phyloP scores from a whole-genome alignment of 2,329 filamentous ascomycete genomes.

The Bipolaris cookei region DNA sequence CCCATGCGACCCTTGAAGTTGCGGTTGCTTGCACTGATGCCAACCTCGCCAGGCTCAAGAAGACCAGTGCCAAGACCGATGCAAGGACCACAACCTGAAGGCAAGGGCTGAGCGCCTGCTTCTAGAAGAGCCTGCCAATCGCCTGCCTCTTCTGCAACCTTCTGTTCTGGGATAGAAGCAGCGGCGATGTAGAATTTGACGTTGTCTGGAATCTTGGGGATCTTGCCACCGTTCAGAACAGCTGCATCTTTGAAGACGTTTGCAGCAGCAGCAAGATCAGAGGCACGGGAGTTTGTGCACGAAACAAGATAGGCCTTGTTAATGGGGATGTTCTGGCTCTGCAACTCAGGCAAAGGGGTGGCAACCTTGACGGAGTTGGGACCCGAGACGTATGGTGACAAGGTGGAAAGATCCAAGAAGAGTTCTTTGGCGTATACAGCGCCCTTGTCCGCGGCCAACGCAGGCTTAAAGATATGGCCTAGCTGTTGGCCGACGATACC shows the following conservation, averaged over 20 bases:
- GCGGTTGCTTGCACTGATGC: constrained; percentile 81
- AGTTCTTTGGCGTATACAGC: constrained; percentile 84
- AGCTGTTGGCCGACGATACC: constrained; percentile 45
- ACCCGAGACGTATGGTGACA: constrained; percentile 83
- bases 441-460: constrained; percentile 72
- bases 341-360: constrained; percentile 76
- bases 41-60: constrained; percentile 83
- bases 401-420: constrained; percentile 79
- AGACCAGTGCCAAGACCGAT: constrained; percentile 84
- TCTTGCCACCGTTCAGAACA: constrained; percentile 61
- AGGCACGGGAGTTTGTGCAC: constrained; percentile 85
- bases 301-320: constrained; percentile 87
- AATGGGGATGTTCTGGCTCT: constrained; percentile 74
- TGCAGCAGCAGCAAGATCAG: constrained; percentile 82
- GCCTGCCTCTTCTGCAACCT: constrained; percentile 76
- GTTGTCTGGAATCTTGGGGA: constrained; percentile 73
- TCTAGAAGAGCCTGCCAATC: constrained; percentile 85
- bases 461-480: constrained; percentile 58
- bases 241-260: constrained; percentile 83
- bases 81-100: constrained; percentile 80
- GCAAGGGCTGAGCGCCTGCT: constrained; percentile 75
- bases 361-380: constrained; percentile 91
- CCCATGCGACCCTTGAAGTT: constrained; percentile 96
- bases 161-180: constrained; percentile 79
- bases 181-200: constrained; percentile 91